Base-by-base conservation (phyloP, 495 filamentous ascomycete genomes). In the Aspergillus panamensis region DNA sequence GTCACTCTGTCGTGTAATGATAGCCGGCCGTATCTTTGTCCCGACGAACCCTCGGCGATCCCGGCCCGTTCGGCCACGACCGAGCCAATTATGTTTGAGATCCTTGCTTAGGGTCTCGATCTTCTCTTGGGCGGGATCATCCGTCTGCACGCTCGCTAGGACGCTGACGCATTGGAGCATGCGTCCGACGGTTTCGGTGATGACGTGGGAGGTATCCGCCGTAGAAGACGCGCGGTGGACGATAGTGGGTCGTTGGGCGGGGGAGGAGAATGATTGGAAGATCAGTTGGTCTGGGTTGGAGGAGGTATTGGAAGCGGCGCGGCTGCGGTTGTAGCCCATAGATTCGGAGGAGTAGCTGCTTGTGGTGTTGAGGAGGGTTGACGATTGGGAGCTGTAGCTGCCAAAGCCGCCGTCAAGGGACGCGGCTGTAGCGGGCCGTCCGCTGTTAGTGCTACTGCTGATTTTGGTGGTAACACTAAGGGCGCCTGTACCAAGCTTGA, bases 131-230 rank as follows among this genome's bases (percentile, higher is more conserved):
- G 79, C 70, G n/a, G 86, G 83, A 61, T 95, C 90, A 6, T 80
- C 79, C 2, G 75, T 83, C 66, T 87, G 85, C 12, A 95, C 82
- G 61, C 86, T 87, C 9, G 89, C 87, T 1, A 97, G 77, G 9
- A 98, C 93, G 63, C 86, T 89, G 69, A 98, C 87, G 67, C 95
- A 98, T 73, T 98, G 94, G 59, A 98, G 80, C 92, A 98, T 95
- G 55, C 95, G 80, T 1, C 91, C 94, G 8, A 96, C 93, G 53
- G 91, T 96, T 58, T 97, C 92, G 13, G 94, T 97, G 60, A 80
- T 77, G 25, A 96, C 82, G 57, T 92, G 86, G 21, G 91, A 89
- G n/a, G 84, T 85, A 63, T 92, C 89, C 0, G 73, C 65, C 8
- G 69, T 62, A 35, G 53, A 60, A 42, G 58, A 69, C 30, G 63